Percentiles rank a stretch among this genome's conserved stretches.
Conservation (phyloP, 768 basidiomycete genomes). For the Megacollybia marginata region DNA sequence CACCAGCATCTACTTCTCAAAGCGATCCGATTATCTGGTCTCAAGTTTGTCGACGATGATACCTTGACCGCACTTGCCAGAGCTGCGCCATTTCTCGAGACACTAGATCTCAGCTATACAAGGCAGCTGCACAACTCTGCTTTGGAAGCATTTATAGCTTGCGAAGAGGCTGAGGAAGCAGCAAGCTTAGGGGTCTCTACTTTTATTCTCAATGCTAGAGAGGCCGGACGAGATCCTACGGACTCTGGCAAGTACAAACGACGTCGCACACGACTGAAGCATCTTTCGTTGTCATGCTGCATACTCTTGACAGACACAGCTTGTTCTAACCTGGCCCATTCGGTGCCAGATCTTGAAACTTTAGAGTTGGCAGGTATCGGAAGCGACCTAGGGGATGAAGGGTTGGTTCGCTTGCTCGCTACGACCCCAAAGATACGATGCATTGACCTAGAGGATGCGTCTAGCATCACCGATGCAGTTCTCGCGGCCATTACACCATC, state of each 20-base stretch:
- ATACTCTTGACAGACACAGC: constrained; percentile 64
- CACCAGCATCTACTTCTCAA: constrained; percentile 46
- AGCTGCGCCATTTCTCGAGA: constrained; percentile 65
- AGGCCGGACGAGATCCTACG: constrained; percentile 55
- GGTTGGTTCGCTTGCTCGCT: constrained; percentile 62
- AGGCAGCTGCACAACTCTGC: constrained; percentile 68
- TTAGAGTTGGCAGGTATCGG: constrained; percentile 79
- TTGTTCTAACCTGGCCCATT: constrained; percentile 63
- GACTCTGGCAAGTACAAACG: constrained; percentile 43
- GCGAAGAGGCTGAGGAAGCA: constrained; percentile 30
- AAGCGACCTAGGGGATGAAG: constrained; percentile 58
- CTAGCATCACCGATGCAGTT: constrained; percentile 66
- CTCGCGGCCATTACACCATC: constrained; percentile 55
- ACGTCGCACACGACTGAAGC: constrained; percentile 62
- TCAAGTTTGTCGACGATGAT: constrained; percentile 53
- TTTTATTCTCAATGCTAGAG: constrained; percentile 48
- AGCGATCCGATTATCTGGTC: constrained; percentile 60
- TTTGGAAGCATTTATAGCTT: constrained; percentile 64
- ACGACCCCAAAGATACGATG: constrained; percentile 66
- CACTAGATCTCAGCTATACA: constrained; percentile 74
- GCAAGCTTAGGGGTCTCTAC: constrained; percentile 30
- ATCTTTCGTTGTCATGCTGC: constrained; percentile 70
- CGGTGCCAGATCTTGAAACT: constrained; percentile 65
- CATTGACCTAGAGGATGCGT: constrained; percentile 83
- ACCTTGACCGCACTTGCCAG: constrained; percentile 61